These are phyloP conservation scores for Chalciporus chontae DNA, from an alignment of 768 basidiomycete species.

Conservation along the genomic window DNA sequence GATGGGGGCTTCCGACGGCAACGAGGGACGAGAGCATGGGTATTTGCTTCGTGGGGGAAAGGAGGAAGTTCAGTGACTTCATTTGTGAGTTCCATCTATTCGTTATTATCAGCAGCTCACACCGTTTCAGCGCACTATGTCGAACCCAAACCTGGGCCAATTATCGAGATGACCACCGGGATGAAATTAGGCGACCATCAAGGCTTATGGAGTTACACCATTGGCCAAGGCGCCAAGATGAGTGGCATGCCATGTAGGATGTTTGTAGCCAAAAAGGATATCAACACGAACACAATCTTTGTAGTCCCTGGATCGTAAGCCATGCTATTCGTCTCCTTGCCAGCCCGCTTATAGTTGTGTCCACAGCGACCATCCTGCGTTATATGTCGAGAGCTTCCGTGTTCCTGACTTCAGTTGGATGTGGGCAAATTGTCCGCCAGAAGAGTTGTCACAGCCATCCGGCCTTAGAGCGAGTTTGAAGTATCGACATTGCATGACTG, in stretches of 20 bases:
- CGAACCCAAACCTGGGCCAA: slow-evolving; percentile 60
- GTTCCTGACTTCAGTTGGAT: slow-evolving; percentile 71
- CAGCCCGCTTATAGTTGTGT: background rate
- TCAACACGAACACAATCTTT: slow-evolving; percentile 58
- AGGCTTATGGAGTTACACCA: slow-evolving; percentile 82
- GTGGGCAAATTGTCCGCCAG: slow-evolving; percentile 59
- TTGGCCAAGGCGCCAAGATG: slow-evolving; percentile 77
- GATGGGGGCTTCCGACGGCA: slow-evolving; percentile 66
- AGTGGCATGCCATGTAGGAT: slow-evolving; percentile 55
- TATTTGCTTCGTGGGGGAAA: slow-evolving; percentile 90
- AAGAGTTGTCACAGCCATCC: slow-evolving; percentile 33
- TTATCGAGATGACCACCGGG: slow-evolving; percentile 57
- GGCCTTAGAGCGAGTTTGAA: slow-evolving; percentile 55
- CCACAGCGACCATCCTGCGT: slow-evolving; percentile 55
- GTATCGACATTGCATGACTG: slow-evolving; percentile 67
- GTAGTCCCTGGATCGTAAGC: slow-evolving; percentile 72
- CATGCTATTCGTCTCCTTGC: background rate
- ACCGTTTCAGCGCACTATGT: slow-evolving; percentile 68
- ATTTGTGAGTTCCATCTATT: slow-evolving; percentile 47
- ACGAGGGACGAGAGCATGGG: slow-evolving; percentile 86
- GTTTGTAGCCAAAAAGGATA: slow-evolving; percentile 76
- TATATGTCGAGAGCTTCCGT: slow-evolving; percentile 40
- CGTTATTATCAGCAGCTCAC: background rate
- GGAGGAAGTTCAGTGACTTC: slow-evolving; percentile 67
- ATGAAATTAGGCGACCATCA: slow-evolving; percentile 55